Base-by-base conservation (phyloP, 2,329 filamentous ascomycete genomes). In the Ascomycota sp. region DNA sequence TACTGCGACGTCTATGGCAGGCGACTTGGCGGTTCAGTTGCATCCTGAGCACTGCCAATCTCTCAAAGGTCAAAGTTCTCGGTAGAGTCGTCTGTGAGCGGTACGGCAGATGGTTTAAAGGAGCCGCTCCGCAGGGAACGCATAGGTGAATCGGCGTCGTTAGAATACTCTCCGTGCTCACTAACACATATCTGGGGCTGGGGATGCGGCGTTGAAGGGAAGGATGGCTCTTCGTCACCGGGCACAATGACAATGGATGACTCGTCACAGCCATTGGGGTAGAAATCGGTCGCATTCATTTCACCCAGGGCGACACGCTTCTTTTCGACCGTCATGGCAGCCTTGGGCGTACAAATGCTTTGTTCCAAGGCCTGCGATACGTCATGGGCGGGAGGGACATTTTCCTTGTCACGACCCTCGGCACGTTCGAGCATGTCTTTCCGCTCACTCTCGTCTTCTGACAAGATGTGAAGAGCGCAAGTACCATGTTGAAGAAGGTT, bases 401-500 rank as follows among this genome's bases (percentile, higher is more conserved):
- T 98, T 58, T 98, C 86, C 61, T 98, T 98, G 44, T 82, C 79
- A 21, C 70, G 63, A 27, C 68, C 65, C 39, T 79, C 67, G 21
- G 61, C 60, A 40, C 59, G 48, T 45, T 61, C 64, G 38, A 52
- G 53, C 30, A 43, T 55, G 26, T 63, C 53, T 44, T 66, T 66
- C 29, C 57, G 61, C 43, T 67, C 63, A 20, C 56, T 65, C 51
- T 85, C 78, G 48, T 93, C 85, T 42, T 93, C 85, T 15, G 81
- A 85, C 40, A 73, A 82, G 44, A 95, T 82, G 47, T 95, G 86
- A 4, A 95, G 65, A 0, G 76, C 73, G 38, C 76, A 75, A 7
- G 86, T 86, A 32, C 76, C 77, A 57, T 94, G 86, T 52, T 94
- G 80, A 56, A 95, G 80, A 24, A 93, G 59, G 44, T 92, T 94